phyloP scores from a whole-genome alignment of 129 eudicot species.

The Arctium lappa region DNA sequence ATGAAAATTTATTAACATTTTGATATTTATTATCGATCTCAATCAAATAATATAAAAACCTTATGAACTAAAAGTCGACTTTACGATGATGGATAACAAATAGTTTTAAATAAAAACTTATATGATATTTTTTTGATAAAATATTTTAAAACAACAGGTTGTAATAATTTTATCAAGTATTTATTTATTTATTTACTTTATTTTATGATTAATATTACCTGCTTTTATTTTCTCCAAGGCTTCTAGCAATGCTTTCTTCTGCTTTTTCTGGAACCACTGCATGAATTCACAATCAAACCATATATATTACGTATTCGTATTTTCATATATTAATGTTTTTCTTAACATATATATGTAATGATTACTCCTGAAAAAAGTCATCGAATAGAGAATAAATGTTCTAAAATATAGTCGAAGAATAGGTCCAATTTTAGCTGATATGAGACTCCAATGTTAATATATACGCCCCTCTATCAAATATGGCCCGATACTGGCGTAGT shows the following conservation, averaged over 20 bases:
- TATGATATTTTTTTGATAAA: neutral
- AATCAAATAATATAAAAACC: too few species aligned
- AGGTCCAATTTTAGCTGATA: neutral
- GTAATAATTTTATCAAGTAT: neutral
- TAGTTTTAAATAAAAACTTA: neutral
- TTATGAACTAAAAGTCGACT: neutral
- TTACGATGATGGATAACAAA: neutral
- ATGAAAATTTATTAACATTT: too few species aligned
- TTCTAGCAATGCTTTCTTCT: slow-evolving; percentile 70
- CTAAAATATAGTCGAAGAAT: neutral
- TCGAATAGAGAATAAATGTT: too few species aligned
- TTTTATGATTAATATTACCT: slow-evolving; percentile 28
- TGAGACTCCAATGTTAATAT: neutral
- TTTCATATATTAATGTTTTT: neutral
- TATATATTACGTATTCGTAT: neutral
- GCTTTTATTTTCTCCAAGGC: slow-evolving; percentile 81
- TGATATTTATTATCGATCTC: too few species aligned
- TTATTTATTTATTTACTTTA: neutral
- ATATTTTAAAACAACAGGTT: neutral
- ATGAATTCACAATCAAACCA: neutral
- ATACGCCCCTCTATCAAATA: neutral
- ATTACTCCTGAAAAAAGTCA: neutral
- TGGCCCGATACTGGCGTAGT: neutral
- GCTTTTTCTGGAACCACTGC: slow-evolving; percentile 55
- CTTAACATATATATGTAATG: neutral